Conservation (phyloP, 1,139 yeast species). For the Sugiyamaella paludigena region DNA sequence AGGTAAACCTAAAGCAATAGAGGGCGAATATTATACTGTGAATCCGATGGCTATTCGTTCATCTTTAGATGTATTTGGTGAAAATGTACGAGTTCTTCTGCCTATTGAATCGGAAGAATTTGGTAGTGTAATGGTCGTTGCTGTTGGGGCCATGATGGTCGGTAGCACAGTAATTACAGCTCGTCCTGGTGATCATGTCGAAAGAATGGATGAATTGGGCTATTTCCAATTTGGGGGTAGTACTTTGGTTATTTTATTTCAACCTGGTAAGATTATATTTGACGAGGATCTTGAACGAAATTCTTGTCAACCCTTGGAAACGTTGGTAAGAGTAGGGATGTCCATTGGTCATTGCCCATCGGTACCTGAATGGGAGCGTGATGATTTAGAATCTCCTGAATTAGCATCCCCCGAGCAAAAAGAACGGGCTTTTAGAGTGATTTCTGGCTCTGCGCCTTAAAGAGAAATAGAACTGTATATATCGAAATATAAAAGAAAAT, state of each 20-base stretch:
- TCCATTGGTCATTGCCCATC: slow-evolving; percentile 75
- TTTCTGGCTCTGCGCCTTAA: slow-evolving; percentile 15
- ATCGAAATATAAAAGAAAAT: background rate
- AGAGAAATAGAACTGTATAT: too few species aligned
- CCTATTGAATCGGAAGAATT: slow-evolving; percentile 72
- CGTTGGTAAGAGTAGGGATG: slow-evolving; percentile 85
- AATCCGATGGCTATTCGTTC: slow-evolving; percentile 96
- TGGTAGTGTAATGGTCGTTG: slow-evolving; percentile 73
- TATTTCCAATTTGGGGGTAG: slow-evolving; percentile 97
- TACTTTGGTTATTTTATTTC: slow-evolving; percentile 65
- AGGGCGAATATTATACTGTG: slow-evolving; percentile 92
- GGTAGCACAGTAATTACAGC: slow-evolving; percentile 81
- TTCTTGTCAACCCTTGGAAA: slow-evolving; percentile 69
- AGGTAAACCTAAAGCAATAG: slow-evolving; percentile 63
- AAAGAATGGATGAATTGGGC: slow-evolving; percentile 82
- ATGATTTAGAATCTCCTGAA: slow-evolving; percentile 22
- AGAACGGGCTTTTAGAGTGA: slow-evolving; percentile 20
- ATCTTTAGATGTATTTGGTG: slow-evolving; percentile 86
- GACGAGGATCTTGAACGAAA: slow-evolving; percentile 74
- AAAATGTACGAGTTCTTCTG: slow-evolving; percentile 73
- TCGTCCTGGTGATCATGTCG: slow-evolving; percentile 55
- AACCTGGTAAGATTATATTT: slow-evolving; percentile 47
- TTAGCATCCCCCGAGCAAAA: slow-evolving; percentile 21
- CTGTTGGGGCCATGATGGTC: slow-evolving; percentile 99
- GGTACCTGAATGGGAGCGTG: slow-evolving; percentile 49